Conservation (phyloP, 2,329 filamentous ascomycete genomes). For the Dactylellina leptospora region DNA sequence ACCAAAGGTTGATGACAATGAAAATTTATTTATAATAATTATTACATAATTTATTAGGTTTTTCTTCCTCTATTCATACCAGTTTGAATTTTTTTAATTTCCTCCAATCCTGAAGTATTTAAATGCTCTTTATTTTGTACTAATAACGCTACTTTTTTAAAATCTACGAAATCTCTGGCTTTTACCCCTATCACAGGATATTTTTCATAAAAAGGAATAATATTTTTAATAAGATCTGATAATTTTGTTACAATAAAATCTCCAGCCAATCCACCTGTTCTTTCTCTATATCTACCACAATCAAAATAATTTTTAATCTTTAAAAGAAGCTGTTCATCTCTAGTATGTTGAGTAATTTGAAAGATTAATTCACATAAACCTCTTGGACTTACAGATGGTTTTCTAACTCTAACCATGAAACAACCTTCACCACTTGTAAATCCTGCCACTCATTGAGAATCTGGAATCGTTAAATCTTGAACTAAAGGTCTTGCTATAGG, state of each 20-base stretch:
- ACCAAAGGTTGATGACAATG: too few relatives aligned
- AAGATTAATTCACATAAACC: constrained; percentile 27
- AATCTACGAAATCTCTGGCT: constrained; percentile 20
- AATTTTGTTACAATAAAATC: constrained; percentile 17
- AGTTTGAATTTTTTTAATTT: constrained; percentile 17
- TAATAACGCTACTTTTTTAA: constrained; percentile 3
- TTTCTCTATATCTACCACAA: constrained; percentile 24
- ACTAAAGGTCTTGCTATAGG: constrained; percentile 10
- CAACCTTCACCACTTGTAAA: constrained; percentile 8
- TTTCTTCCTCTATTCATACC: constrained; percentile 20
- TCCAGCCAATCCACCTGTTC: neutral
- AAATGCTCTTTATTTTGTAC: constrained; percentile 29
- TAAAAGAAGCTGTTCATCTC: constrained; percentile 33
- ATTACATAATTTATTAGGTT: too few relatives aligned
- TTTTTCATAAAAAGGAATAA: constrained; percentile 43
- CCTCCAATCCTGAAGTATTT: constrained; percentile 17
- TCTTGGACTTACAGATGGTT: neutral
- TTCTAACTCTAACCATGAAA: constrained; percentile 5
- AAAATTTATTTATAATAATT: too few relatives aligned
- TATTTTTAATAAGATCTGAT: constrained; percentile 29
- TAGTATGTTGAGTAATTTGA: constrained; percentile 34
- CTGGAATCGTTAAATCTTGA: too few relatives aligned
- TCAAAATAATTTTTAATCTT: constrained; percentile 27
- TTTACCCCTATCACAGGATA: constrained; percentile 22
- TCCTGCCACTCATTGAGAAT: constrained; percentile 9